Conservation (phyloP, 2,329 filamentous ascomycete genomes). For the Rhinocladiella mackenziei region DNA sequence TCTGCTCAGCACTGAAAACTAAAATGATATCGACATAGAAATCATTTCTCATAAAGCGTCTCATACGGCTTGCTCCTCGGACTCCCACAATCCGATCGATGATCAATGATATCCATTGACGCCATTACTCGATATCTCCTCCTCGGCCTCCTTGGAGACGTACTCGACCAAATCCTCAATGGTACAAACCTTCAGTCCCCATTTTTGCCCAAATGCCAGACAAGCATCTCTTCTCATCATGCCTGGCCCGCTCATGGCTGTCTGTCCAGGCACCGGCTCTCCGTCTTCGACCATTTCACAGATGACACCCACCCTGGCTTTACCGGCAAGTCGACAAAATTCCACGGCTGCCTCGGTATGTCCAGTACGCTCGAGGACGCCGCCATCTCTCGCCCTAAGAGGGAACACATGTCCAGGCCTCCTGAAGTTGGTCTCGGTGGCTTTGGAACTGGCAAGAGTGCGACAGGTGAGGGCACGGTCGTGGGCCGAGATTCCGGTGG, state of each 20-base stretch:
- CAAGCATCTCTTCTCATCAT: conserved; percentile 93
- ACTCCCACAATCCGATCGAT: background rate
- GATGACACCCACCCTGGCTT: conserved; percentile 72
- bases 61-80: too few species aligned
- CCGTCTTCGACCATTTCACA: conserved; percentile 90
- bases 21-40: too few species aligned
- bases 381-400: conserved; percentile 71
- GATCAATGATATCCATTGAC: conserved; percentile 2
- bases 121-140: conserved; percentile 2
- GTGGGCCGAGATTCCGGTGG: conserved; percentile 85
- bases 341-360: conserved; percentile 95
- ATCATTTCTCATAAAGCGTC: too few species aligned
- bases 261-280: conserved; percentile 54
- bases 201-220: conserved; percentile 79
- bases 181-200: conserved; percentile 88
- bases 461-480: conserved; percentile 81
- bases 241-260: conserved; percentile 61
- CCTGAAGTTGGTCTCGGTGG: conserved; percentile 61
- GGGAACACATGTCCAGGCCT: conserved; percentile 89
- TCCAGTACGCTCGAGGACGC: conserved; percentile 72
- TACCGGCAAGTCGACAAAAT: conserved; percentile 80
- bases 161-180: conserved; percentile 85
- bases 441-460: conserved; percentile 65
- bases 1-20: too few species aligned
- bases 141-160: conserved; percentile 69